A percentile compares a stretch with the other conserved stretches of the same genome.
Conservation (phyloP, 495 filamentous ascomycete genomes). For the Rostrohypoxylon terebratum region DNA sequence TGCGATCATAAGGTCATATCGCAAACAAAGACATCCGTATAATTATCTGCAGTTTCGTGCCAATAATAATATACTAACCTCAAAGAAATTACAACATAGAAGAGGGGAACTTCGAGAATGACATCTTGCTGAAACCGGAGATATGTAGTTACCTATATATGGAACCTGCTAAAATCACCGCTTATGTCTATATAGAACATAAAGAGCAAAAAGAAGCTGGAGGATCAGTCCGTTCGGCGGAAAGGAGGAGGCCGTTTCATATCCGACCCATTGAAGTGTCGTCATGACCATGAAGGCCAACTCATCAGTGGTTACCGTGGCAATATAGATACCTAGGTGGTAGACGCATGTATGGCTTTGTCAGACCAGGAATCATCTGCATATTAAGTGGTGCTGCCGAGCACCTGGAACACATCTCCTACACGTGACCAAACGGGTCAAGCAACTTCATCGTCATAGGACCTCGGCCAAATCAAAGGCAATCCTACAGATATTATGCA, state of each 20-base stretch:
- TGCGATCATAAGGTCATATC: slow-evolving; percentile 6
- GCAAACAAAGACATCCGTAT: slow-evolving; percentile 3
- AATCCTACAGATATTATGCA: not conserved
- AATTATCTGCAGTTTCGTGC: not conserved
- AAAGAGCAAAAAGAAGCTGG: not conserved
- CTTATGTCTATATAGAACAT: not conserved
- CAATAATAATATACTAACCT: not conserved
- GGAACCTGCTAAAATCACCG: not conserved
- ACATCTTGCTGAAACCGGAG: not conserved
- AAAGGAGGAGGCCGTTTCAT: not conserved
- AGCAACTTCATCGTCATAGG: slow-evolving; percentile 4
- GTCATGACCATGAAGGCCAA: not conserved
- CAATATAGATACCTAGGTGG: not conserved
- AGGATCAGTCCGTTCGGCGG: not conserved
- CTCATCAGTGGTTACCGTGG: slow-evolving; percentile 3
- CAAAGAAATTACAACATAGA: not conserved
- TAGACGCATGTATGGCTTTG: not conserved
- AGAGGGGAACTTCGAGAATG: not conserved
- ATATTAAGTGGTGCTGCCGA: not conserved
- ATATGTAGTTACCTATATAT: not conserved
- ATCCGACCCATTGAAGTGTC: not conserved
- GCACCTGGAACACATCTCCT: not conserved
- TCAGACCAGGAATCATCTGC: slow-evolving; percentile 1
- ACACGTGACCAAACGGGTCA: not conserved
- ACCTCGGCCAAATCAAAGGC: not conserved